These are phyloP conservation scores for Pleurotus ostreatus DNA, from an alignment of 768 basidiomycete species.

Conservation along the genomic window DNA sequence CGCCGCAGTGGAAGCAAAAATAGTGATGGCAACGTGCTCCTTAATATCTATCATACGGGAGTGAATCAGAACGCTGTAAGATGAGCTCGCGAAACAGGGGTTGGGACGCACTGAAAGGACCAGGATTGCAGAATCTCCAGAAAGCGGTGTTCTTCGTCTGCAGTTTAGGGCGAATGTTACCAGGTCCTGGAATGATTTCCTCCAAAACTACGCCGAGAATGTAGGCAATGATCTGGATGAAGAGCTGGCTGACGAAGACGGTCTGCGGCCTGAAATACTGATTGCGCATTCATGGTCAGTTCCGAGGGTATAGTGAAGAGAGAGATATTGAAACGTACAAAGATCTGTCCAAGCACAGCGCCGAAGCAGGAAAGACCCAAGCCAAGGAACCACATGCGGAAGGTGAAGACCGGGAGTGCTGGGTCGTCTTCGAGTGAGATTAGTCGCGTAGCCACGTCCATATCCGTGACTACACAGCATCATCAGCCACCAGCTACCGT, in stretches of 20 bases:
- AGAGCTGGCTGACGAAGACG: slow-evolving; percentile 42
- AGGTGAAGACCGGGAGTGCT: slow-evolving; percentile 43
- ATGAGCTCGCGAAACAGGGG: too few relatives aligned
- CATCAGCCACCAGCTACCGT: not conserved
- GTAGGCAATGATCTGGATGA: slow-evolving; percentile 50
- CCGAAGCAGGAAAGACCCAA: slow-evolving; percentile 55
- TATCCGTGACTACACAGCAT: slow-evolving; percentile 31
- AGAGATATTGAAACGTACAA: slow-evolving; percentile 25
- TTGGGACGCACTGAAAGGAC: slow-evolving; percentile 50
- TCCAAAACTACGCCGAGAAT: slow-evolving; percentile 44
- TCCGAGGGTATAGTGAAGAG: too few relatives aligned
- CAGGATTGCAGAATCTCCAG: slow-evolving; percentile 60
- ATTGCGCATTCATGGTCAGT: slow-evolving; percentile 6
- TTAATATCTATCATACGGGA: slow-evolving; percentile 32
- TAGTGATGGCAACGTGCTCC: slow-evolving; percentile 61
- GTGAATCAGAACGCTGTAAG: not conserved
- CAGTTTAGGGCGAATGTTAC: slow-evolving; percentile 21
- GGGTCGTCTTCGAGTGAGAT: slow-evolving; percentile 54
- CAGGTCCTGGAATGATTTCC: slow-evolving; percentile 32
- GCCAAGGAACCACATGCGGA: slow-evolving; percentile 53
- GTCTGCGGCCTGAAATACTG: slow-evolving; percentile 55
- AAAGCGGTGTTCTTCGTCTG: slow-evolving; percentile 31
- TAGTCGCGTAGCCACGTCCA: slow-evolving; percentile 43
- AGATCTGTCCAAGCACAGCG: slow-evolving; percentile 45
- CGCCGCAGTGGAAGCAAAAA: slow-evolving; percentile 57